These are phyloP conservation scores for Phialophora tarda DNA, from an alignment of 2,329 filamentous ascomycete genomes.

Conservation along the genomic window DNA sequence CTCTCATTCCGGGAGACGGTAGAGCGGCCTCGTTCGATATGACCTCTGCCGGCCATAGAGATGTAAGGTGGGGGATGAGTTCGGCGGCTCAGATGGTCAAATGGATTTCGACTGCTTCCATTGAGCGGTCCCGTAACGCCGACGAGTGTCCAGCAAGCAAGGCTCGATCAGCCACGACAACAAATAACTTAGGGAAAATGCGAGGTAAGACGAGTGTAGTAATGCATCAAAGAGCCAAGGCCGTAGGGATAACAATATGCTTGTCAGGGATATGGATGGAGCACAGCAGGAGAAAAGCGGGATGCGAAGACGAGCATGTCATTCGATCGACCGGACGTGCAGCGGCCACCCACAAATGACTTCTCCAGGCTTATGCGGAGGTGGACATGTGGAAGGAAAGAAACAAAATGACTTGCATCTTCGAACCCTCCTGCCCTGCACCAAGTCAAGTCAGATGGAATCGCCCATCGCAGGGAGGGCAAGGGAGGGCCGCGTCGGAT, in stretches of 20 bases:
- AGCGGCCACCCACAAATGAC: not conserved
- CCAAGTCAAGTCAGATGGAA: not conserved
- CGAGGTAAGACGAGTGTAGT: not conserved
- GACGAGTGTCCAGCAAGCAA: not conserved
- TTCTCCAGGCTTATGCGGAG: not conserved
- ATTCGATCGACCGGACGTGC: not conserved
- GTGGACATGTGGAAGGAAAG: constrained; percentile 6
- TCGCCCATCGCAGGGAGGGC: not conserved
- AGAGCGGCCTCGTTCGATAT: constrained; percentile 15
- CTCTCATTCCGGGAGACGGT: constrained; percentile 17
- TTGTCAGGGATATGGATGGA: not conserved
- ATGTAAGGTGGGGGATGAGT: not conserved
- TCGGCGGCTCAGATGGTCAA: not conserved
- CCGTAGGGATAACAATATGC: not conserved
- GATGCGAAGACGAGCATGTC: not conserved
- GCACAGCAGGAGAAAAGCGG: not conserved
- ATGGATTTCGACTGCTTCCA: not conserved
- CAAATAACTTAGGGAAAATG: not conserved
- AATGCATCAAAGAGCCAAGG: not conserved
- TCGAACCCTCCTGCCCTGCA: not conserved
- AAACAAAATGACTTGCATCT: constrained; percentile 6
- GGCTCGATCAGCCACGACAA: not conserved
- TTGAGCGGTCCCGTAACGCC: not conserved
- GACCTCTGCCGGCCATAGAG: constrained; percentile 14
- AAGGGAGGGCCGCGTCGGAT: not conserved